Percentiles rank a stretch among this genome's conserved stretches.
Evolutionary conservation across 495 filamentous ascomycete species (phyloP).

Genomic region (Penicillium waksmanii): DNA sequence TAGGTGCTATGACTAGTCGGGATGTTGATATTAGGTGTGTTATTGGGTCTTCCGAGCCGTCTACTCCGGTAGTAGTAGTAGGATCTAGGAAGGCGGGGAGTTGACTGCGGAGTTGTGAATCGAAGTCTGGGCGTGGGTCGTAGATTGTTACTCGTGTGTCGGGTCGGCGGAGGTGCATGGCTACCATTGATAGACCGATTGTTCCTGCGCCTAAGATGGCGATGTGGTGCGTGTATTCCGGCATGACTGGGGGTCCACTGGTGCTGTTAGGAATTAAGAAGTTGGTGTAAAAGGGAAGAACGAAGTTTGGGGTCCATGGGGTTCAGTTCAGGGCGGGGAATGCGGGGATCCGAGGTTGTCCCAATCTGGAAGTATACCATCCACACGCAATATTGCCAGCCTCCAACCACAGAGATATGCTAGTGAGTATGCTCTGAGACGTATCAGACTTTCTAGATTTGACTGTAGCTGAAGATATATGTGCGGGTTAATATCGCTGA

Average conservation of each 20-base stretch:
- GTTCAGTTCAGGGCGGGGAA: not conserved
- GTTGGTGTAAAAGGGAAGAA: not conserved
- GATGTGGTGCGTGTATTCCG: slow-evolving; percentile 38
- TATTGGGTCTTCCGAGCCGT: slow-evolving; percentile 13
- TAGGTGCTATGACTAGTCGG: slow-evolving; percentile 39
- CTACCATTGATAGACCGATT: slow-evolving; percentile 63
- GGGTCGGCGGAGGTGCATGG: slow-evolving; percentile 54
- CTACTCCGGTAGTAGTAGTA: slow-evolving; percentile 3
- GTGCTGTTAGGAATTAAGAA: not conserved
- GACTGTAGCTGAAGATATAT: too few species aligned
- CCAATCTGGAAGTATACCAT: not conserved
- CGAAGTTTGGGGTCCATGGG: not conserved
- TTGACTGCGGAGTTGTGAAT: slow-evolving; percentile 43
- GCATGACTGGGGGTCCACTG: slow-evolving; percentile 7
- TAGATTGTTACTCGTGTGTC: slow-evolving; percentile 50
- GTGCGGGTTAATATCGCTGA: too few species aligned
- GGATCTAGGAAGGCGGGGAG: slow-evolving; percentile 39
- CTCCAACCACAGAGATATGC: too few species aligned
- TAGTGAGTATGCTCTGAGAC: too few species aligned
- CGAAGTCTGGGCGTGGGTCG: slow-evolving; percentile 56
- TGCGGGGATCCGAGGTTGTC: slow-evolving; percentile 15
- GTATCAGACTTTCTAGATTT: too few species aligned
- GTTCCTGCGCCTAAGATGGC: slow-evolving; percentile 60
- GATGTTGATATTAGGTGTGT: slow-evolving; percentile 28
- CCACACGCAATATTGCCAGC: too few species aligned